These are phyloP conservation scores for Juncus inflexus DNA, from an alignment of 176 grass and related monocot genomes.

Conservation along the genomic window DNA sequence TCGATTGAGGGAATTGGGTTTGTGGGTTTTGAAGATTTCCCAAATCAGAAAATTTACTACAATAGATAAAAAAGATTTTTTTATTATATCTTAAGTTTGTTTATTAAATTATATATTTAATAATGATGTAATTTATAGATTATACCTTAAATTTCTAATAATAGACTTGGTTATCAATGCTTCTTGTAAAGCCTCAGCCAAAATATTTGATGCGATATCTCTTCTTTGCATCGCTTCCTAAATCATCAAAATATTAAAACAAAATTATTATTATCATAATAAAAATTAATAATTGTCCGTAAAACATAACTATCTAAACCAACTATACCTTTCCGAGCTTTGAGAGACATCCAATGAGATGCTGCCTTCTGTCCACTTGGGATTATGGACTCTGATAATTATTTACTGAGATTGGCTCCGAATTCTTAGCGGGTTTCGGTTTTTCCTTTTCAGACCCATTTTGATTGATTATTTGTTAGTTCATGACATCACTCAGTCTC, in stretches of 20 bases:
- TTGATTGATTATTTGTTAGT: conserved; percentile 38
- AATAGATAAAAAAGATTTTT: not conserved
- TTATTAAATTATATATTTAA: not conserved
- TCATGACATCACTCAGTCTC: conserved; percentile 51
- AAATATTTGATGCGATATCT: conserved; percentile 44
- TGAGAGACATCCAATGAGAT: conserved; percentile 42
- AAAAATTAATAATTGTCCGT: not conserved
- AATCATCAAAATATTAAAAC: not conserved
- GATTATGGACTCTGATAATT: conserved; percentile 64
- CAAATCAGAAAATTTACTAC: conserved; percentile 79
- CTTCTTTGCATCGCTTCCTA: conserved; percentile 68
- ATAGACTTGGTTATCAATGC: conserved; percentile 62
- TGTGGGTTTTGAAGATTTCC: conserved; percentile 36
- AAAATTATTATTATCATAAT: too few species aligned
- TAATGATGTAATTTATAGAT: too few species aligned
- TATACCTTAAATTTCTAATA: conserved; percentile 63
- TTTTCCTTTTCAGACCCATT: conserved; percentile 47
- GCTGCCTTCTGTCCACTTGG: conserved; percentile 86
- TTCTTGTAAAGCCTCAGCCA: conserved; percentile 64
- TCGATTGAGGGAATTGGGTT: conserved; percentile 60
- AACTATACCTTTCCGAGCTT: conserved; percentile 50
- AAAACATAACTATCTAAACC: too few species aligned
- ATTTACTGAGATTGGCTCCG: conserved; percentile 27
- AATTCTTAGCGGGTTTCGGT: conserved; percentile 49
- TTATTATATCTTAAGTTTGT: not conserved